Base-by-base conservation (phyloP, 1,284 basidiomycete genomes). In the Leucoagaricus sp. region DNA sequence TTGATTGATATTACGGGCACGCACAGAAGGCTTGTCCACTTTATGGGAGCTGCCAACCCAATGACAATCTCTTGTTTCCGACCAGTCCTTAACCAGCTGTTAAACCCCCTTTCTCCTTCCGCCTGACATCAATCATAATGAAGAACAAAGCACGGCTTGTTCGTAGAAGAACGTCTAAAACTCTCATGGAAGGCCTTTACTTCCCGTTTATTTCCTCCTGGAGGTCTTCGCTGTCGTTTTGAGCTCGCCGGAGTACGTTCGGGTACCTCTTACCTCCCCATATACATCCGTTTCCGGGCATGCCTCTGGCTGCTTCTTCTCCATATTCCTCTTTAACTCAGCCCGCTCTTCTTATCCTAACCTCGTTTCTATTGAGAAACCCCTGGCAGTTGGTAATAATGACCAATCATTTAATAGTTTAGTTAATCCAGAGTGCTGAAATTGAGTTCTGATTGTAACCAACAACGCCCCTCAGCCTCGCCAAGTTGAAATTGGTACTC, bases 291-390 rank as follows among this genome's bases (percentile, higher is more conserved):
- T n/a, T n/a, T n/a, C n/a, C n/a, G n/a, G n/a, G 19, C 23, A 19
- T 2, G 19, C 40, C 40, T 19, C 13, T 1, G 2, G 23, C 12
- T 6, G n/a, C 38, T 41, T 28, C 28, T 38, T 33, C 31, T 17
- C 21, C 42, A 13, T 41, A 23, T 26, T 15, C 28, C 51, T 25
- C 42, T 41, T 45, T 53, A 44, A 21, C 40, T 25, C 28, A 53
- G n/a, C 25, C 17, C 41, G 7, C 21, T 29, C 33, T 34, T 25
- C 17, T 40, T 26, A 12, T 23, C 25, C 3, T 38, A 10, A 12
- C 19, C 26, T 15, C 13, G 3, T 44, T 45, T 53, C 42, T 46
- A 45, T 53, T 33, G n/a, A 36, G 51, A 53, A 53, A 38, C 44
- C 13, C 33, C 31, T 9, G 13, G 13, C 4, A n/a, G 36, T 21